Percentiles rank a stretch among this genome's conserved stretches.
These are phyloP conservation scores for Anisodus acutangulus DNA, from an alignment of 257 asterid genomes.

Conservation along the genomic window DNA sequence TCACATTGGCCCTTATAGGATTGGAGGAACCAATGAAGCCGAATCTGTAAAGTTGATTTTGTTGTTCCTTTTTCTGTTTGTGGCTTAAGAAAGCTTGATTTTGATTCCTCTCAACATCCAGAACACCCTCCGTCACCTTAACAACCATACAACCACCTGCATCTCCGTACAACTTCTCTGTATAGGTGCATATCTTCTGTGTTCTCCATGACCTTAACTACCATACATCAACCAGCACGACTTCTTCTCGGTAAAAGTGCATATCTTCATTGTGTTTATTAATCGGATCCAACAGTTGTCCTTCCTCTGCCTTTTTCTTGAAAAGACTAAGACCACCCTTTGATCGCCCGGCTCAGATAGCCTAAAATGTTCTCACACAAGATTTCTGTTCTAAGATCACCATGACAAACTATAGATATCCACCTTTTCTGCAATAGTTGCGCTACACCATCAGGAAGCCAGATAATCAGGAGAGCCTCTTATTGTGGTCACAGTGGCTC, in stretches of 20 bases:
- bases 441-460: conserved; percentile 30
- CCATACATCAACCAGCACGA: conserved; percentile 15
- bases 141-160: no score
- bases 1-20: not conserved
- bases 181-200: no score
- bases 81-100: not conserved
- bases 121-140: no score
- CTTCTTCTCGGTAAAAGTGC: conserved; percentile 12
- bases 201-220: conserved; percentile 32
- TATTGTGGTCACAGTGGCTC: not conserved
- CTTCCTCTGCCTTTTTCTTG: conserved; percentile 31
- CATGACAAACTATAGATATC: conserved; percentile 30
- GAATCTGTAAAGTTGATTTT: not conserved
- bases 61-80: not conserved
- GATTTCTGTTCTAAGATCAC: conserved; percentile 35
- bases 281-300: conserved; percentile 20
- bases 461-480: conserved; percentile 34
- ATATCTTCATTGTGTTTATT: conserved; percentile 23
- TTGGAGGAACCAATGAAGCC: not conserved
- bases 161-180: no score
- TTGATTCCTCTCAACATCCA: not conserved
- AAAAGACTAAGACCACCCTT: conserved; percentile 17
- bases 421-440: conserved; percentile 30
- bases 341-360: conserved; percentile 24
- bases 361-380: conserved; percentile 26